Evolutionary conservation across 441 rosid genomes (phyloP).

Genomic region (Corymbia calophylla): DNA sequence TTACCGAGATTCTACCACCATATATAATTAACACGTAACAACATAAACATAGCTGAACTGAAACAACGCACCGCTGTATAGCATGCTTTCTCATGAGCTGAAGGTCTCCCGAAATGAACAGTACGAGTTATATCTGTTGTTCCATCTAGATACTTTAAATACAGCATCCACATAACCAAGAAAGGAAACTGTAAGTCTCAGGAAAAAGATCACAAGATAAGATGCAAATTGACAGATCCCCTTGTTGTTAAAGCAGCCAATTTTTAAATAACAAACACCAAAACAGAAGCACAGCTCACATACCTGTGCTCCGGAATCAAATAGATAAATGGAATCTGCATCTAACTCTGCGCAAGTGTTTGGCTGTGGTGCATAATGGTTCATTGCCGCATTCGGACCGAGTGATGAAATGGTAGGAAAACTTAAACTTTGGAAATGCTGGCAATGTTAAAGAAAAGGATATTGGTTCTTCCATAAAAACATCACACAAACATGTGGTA

Average conservation of each 20-base stretch:
- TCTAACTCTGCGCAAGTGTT: constrained; percentile 87
- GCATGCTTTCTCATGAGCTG: constrained; percentile 80
- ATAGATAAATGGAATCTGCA: constrained; percentile 73
- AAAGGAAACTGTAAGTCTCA: not conserved
- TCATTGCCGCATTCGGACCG: constrained; percentile 93
- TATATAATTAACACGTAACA: not conserved
- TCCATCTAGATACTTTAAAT: constrained; percentile 81
- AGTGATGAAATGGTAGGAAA: constrained; percentile 95
- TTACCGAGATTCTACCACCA: not conserved
- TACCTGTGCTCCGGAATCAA: constrained; percentile 99
- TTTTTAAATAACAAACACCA: not conserved
- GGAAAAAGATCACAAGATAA: constrained; percentile 4
- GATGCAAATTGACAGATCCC: not conserved
- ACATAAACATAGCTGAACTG: not conserved
- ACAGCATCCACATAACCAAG: constrained; percentile 9
- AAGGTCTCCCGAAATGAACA: constrained; percentile 94
- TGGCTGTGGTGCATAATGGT: constrained; percentile 69
- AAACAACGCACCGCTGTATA: constrained; percentile 68
- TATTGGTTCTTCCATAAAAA: not conserved
- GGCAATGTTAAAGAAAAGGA: constrained; percentile 19
- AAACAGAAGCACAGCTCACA: not conserved
- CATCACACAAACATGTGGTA: not conserved
- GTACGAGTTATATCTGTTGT: constrained; percentile 97
- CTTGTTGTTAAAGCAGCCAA: not conserved
- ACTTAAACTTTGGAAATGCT: constrained; percentile 91